Evolutionary conservation across 768 basidiomycete genomes (phyloP), one percentile per base, ranked within the genome.

Genomic region (Paxillus ammoniavirescens): DNA sequence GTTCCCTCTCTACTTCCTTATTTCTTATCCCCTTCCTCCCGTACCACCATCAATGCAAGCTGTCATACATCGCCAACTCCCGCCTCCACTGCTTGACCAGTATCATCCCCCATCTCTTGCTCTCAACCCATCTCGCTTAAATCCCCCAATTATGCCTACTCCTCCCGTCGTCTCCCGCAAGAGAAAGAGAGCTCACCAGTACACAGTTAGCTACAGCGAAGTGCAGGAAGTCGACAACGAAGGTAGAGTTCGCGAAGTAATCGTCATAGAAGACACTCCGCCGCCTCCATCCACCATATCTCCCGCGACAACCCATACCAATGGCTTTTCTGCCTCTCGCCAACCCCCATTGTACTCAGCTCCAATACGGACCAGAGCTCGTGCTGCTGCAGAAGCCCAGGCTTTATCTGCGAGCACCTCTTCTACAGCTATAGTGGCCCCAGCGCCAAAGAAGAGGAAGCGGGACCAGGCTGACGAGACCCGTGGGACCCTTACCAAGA

Each of bases 201-300:
- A 81, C 70, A 87, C 85, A 21, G 86, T 93, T 71, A 87, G 82
- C 75, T 93, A 91, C 77, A 90, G 87, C 67, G 90, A 93, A 69
- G 89, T 91, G 38, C 85, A 92, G 63, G 91, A 93, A 73, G 80
- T 92, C 68, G 91, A 93, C 73, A 79, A 77, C 61, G 76, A 86
- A 46, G 91, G 91, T 56, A 76, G 79, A 60, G 77, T 91, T 37
- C 76, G 91, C 49, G 91, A 93, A 70, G 88, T 93, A 68, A 93
- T 94, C 72, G 87, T 94, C 62, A 92, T 94, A 70, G 92, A 94
- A 63, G 92, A 94, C 75, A 93, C 92, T 42, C 91, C 91, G 28
- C 86, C 87, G 36, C 91, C 91, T 41, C 82, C 86, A 50, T 72
- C 69, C 47, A 90, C 91, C 47, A 81, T 86, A 66, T 89, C 88